phyloP scores from a whole-genome alignment of 2,329 filamentous ascomycete genomes.

The Biscogniauxia mediterranea region DNA sequence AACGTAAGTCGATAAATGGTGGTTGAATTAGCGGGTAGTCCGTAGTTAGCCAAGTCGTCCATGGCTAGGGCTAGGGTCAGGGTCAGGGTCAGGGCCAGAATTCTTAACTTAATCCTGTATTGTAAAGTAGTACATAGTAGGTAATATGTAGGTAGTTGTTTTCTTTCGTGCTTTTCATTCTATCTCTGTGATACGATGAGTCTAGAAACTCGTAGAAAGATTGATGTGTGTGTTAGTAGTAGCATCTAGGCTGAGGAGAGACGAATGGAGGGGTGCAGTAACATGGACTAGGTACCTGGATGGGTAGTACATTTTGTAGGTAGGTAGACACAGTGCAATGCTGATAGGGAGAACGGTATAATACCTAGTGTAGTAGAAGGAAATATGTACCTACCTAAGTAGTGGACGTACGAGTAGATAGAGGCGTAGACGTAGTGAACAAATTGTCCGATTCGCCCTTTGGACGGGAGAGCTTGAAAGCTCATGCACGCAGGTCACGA shows the following conservation, averaged over 20 bases:
- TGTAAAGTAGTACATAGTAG: no score
- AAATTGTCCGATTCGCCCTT: constrained; percentile 2
- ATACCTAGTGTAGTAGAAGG: not conserved
- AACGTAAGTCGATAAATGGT: not conserved
- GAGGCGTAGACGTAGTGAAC: not conserved
- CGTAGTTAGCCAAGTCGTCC: no score
- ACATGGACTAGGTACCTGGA: no score
- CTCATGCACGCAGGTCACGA: not conserved
- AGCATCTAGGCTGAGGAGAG: not conserved
- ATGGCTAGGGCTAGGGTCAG: not conserved
- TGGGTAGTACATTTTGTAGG: no score
- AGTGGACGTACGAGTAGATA: no score
- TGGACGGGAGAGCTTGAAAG: not conserved
- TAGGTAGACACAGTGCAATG: not conserved
- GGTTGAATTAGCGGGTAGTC: no score
- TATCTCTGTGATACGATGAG: no score
- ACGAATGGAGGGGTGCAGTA: not conserved
- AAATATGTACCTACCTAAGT: no score
- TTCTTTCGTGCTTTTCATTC: no score
- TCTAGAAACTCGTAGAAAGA: no score
- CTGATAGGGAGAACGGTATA: not conserved
- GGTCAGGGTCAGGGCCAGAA: not conserved
- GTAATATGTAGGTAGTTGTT: no score
- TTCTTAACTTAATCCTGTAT: not conserved
- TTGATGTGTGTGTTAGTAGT: no score